phyloP scores from a whole-genome alignment of 2,329 filamentous ascomycete species.

The Sporothrix globosa region DNA sequence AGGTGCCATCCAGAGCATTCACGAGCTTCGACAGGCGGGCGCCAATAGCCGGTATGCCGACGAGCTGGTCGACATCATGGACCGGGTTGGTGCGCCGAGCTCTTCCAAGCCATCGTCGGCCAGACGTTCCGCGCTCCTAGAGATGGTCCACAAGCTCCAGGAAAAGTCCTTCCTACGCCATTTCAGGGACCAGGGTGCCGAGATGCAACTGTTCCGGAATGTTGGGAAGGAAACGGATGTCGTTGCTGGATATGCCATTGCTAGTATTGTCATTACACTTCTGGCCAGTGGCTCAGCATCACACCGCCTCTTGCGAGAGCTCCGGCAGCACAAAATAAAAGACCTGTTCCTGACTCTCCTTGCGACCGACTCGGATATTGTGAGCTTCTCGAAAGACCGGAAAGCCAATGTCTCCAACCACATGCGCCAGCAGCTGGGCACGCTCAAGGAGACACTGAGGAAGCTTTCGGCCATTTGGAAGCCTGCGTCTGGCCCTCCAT shows the following conservation, averaged over 20 bases:
- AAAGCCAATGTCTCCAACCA: slow-evolving; percentile 70
- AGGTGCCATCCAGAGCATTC: slow-evolving; percentile 63
- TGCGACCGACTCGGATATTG: slow-evolving; percentile 57
- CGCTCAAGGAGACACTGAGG: slow-evolving; percentile 58
- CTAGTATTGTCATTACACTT: slow-evolving; percentile 66
- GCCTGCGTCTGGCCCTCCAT: slow-evolving; percentile 43
- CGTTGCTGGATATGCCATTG: slow-evolving; percentile 64
- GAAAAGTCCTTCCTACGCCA: slow-evolving; percentile 67
- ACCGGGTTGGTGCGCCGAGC: slow-evolving; percentile 59
- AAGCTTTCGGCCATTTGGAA: slow-evolving; percentile 62
- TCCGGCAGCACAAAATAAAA: slow-evolving; percentile 59
- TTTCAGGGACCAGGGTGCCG: slow-evolving; percentile 74
- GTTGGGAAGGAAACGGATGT: slow-evolving; percentile 63
- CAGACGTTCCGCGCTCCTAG: slow-evolving; percentile 62
- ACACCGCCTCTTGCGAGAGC: slow-evolving; percentile 58
- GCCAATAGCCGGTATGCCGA: slow-evolving; percentile 68
- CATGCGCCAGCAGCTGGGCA: slow-evolving; percentile 58
- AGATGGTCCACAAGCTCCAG: slow-evolving; percentile 62
- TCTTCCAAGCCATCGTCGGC: slow-evolving; percentile 52
- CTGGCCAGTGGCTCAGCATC: slow-evolving; percentile 61
- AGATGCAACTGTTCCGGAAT: slow-evolving; percentile 67
- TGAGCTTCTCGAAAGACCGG: slow-evolving; percentile 64
- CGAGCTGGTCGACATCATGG: slow-evolving; percentile 66
- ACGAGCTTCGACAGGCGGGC: slow-evolving; percentile 67
- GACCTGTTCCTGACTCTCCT: slow-evolving; percentile 62